Percentiles rank a stretch among this genome's conserved stretches.
Conservation (phyloP, 2,329 filamentous ascomycete species). For the Trichoderma cornu-damae region DNA sequence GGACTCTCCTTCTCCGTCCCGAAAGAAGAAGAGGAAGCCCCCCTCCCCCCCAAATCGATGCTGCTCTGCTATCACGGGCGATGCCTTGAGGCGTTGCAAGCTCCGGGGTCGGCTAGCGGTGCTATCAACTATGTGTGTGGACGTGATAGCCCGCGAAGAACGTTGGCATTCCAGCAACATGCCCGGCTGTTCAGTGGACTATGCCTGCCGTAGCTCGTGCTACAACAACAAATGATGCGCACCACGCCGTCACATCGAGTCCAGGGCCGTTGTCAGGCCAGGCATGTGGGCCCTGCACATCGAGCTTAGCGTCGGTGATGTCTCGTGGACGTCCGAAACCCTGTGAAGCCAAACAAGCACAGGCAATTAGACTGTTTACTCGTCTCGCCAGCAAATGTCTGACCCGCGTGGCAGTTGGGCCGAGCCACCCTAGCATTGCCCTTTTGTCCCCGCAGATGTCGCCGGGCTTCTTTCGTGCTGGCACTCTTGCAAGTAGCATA, state of each 20-base stretch:
- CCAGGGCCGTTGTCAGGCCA: neutral
- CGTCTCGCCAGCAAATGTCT: conserved; percentile 11
- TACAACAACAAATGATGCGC: conserved; percentile 1
- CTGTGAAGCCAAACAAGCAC: neutral
- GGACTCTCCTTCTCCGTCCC: neutral
- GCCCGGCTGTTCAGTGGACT: neutral
- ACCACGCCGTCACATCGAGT: neutral
- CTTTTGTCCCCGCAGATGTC: neutral
- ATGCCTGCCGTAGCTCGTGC: neutral
- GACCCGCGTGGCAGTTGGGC: conserved; percentile 1
- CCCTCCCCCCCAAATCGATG: neutral
- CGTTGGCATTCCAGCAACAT: conserved; percentile 1
- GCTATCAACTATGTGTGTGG: neutral
- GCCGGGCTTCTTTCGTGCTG: neutral
- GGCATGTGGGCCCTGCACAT: conserved; percentile 9
- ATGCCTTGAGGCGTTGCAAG: neutral
- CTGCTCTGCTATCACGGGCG: neutral
- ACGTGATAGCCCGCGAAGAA: neutral
- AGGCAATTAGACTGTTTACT: conserved; percentile 1
- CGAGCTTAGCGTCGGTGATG: neutral
- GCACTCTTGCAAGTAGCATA: neutral
- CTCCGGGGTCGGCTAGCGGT: neutral
- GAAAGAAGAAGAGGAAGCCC: no score
- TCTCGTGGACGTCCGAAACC: neutral
- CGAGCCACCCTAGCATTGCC: neutral